phyloP scores from a whole-genome alignment of 306 rosid species.

The Vigna unguiculata region DNA sequence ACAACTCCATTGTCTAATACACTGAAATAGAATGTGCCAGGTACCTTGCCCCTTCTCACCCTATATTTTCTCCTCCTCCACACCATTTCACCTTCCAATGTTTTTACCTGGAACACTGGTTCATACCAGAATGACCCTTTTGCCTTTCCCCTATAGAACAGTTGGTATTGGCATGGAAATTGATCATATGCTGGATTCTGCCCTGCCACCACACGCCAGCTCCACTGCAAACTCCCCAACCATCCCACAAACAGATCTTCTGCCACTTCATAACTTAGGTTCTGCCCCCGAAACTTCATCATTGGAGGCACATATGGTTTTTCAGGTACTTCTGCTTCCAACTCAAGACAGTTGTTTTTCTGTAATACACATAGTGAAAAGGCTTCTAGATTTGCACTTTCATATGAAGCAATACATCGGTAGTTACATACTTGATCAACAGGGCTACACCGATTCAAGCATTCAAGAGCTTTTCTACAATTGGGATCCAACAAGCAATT shows the following conservation, averaged over 20 bases:
- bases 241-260: constrained; percentile 90
- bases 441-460: constrained; percentile 83
- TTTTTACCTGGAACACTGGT: constrained; percentile 83
- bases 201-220: constrained; percentile 92
- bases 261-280: constrained; percentile 60
- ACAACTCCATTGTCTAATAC: constrained; percentile 89
- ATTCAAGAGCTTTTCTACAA: constrained; percentile 86
- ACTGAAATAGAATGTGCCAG: constrained; percentile 78
- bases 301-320: constrained; percentile 70
- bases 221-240: constrained; percentile 81
- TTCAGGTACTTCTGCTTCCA: constrained; percentile 77
- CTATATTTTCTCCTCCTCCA: constrained; percentile 89
- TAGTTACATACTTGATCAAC: constrained; percentile 93
- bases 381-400: constrained; percentile 77
- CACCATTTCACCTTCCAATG: constrained; percentile 76
- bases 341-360: constrained; percentile 82
- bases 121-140: constrained; percentile 93
- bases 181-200: constrained; percentile 92
- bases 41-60: constrained; percentile 71
- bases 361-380: constrained; percentile 91
- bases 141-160: constrained; percentile 86
- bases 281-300: constrained; percentile 57
- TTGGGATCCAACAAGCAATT: constrained; percentile 82
- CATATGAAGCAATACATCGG: constrained; percentile 81
- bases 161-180: constrained; percentile 88